Percentiles rank a stretch among this genome's conserved stretches.
Conservation (phyloP, 768 basidiomycete species). For the Trametes villosa region DNA sequence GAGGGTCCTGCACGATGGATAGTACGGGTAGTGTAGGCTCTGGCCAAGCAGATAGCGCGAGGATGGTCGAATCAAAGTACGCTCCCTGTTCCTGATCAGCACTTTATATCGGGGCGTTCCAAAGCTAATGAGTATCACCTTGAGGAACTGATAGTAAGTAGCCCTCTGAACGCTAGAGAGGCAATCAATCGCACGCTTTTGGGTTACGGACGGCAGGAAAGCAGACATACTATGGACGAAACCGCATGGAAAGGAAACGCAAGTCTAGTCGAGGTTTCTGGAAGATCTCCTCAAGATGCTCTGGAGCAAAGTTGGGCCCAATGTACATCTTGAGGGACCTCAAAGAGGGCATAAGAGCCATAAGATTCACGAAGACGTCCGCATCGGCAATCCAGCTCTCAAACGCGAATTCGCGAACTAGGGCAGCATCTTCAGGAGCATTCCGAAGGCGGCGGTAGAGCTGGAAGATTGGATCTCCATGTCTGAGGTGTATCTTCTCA, state of each 20-base stretch:
- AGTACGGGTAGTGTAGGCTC: constrained; percentile 44
- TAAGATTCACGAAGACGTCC: constrained; percentile 71
- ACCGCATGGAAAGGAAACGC: constrained; percentile 63
- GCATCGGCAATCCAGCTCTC: constrained; percentile 76
- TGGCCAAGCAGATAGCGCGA: constrained; percentile 69
- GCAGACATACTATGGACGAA: constrained; percentile 77
- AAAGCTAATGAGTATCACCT: constrained; percentile 46
- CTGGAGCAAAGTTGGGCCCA: constrained; percentile 78
- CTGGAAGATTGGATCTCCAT: constrained; percentile 54
- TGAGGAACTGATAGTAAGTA: constrained; percentile 82
- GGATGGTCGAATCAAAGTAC: constrained; percentile 80
- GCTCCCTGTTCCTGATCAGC: constrained; percentile 53
- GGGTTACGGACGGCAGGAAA: background rate
- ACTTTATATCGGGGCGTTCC: background rate
- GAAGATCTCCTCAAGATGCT: constrained; percentile 77
- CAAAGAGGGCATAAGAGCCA: constrained; percentile 58
- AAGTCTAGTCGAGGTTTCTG: constrained; percentile 51
- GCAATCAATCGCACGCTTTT: background rate
- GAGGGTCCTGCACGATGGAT: constrained; percentile 71
- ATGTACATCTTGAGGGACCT: constrained; percentile 62
- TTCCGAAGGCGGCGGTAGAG: constrained; percentile 61
- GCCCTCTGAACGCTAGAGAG: constrained; percentile 64
- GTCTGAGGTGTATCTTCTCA: constrained; percentile 54
- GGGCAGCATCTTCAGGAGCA: constrained; percentile 29
- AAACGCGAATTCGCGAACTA: constrained; percentile 52